Evolutionary conservation across 495 filamentous ascomycete genomes (phyloP), one percentile per base, ranked within the genome.

Genomic region (Hypomontagnella monticulosa): DNA sequence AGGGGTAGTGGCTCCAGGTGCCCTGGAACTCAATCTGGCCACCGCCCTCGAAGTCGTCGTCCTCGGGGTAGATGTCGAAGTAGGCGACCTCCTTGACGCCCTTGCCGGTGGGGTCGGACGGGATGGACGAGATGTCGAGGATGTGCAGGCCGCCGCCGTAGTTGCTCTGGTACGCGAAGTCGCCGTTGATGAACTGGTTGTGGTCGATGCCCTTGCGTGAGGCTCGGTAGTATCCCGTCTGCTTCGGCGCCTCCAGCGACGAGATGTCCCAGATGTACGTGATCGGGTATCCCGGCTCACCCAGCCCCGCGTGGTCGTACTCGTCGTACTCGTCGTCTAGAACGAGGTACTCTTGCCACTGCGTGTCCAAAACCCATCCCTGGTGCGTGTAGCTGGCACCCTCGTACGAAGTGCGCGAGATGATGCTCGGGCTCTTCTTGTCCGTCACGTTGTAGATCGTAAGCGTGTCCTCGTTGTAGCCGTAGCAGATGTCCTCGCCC

Each of bases 251-350:
- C 55, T 79, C 79, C 23, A 84, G 81, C 47, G 76, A 71, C 57
- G 78, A 80, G 66, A 88, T 82, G 63, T 85, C 80, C 77, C 81
- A 87, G 75, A 88, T 86, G 64, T 83, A 81, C 40, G 82, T 81
- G 12, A 83, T 81, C 2, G 86, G 76, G 56, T 73, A 76, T 1
- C 77, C 75, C 14, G 83, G 72, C 3, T 64, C 71, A 12, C 81
- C 83, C 7, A 78, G 79, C 2, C 79, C 83, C 16, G 71, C 71
- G 12, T 56, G 41, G 63, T 85, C 76, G 53, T 69, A 59, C 75
- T 88, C 86, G 67, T 88, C 86, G 65, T 81, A 78, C 70, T 88
- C 86, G 72, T 88, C 86, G 63, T 88, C 86, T 18, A 86, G 73
- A 15, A 88, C 76, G 8, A 88, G 80, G 69, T 77, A 87, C 49